phyloP scores from a whole-genome alignment of 139 green algal species.

The Volvox reticuliferus region DNA sequence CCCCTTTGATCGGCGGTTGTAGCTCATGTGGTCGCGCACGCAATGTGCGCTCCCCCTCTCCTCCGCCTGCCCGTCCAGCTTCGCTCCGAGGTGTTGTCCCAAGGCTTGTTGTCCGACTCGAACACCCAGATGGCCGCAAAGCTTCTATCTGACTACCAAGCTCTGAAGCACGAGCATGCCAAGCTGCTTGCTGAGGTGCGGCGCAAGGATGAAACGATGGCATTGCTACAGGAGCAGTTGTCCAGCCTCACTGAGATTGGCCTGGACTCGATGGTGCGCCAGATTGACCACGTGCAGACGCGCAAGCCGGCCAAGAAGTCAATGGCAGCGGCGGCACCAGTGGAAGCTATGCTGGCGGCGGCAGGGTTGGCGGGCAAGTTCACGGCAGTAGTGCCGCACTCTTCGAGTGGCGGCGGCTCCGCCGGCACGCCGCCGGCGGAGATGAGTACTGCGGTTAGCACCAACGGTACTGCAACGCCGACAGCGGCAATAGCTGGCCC shows the following conservation, averaged over 20 bases:
- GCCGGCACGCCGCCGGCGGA: not conserved
- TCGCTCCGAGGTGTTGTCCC: constrained; percentile 20
- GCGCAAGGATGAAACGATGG: constrained; percentile 47
- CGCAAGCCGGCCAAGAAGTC: not conserved
- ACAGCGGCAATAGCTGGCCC: not conserved
- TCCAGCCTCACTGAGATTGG: constrained; percentile 39
- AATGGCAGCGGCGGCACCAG: not conserved
- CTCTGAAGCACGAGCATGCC: constrained; percentile 15
- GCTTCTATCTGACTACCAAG: constrained; percentile 45
- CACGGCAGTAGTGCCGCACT: not conserved
- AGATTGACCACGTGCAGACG: constrained; percentile 40
- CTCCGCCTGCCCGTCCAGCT: not conserved
- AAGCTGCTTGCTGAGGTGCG: constrained; percentile 24
- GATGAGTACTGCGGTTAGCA: not conserved
- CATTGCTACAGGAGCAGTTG: constrained; percentile 54
- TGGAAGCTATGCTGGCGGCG: constrained; percentile 28
- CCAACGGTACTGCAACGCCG: not conserved
- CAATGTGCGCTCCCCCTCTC: not conserved
- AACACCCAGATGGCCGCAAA: constrained; percentile 21
- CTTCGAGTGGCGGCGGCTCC: not conserved
- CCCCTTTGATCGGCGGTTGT: too few species aligned
- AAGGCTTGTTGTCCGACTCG: not conserved
- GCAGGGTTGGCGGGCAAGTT: constrained; percentile 3
- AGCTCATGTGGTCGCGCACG: too few species aligned
- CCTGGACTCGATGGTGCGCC: constrained; percentile 34